phyloP scores from a whole-genome alignment of 768 basidiomycete species.

The Hirschioporus abietinus region DNA sequence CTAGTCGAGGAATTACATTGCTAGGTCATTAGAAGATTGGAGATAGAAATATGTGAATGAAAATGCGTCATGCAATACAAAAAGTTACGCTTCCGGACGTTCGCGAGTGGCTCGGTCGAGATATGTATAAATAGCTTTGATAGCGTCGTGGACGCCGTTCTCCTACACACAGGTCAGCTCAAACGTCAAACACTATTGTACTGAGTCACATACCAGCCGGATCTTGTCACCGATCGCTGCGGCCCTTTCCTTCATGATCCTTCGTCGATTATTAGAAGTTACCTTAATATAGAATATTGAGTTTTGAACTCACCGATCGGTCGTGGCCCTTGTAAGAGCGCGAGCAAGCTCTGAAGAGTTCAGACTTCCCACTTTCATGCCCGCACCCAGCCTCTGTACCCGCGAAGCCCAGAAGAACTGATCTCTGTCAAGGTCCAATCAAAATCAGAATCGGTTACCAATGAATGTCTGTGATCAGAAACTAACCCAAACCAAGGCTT shows the following conservation, averaged over 20 bases:
- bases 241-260: conserved; percentile 59
- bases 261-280: conserved; percentile 15
- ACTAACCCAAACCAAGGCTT: conserved; percentile 61
- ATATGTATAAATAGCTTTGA: conserved; percentile 50
- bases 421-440: conserved; percentile 28
- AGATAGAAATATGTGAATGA: background rate
- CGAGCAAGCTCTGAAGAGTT: conserved; percentile 42
- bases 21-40: background rate
- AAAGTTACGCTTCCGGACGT: background rate
- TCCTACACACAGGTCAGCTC: conserved; percentile 31
- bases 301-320: conserved; percentile 34
- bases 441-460: background rate
- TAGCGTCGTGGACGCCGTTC: conserved; percentile 53
- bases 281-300: background rate
- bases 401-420: conserved; percentile 62
- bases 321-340: conserved; percentile 53
- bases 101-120: conserved; percentile 30
- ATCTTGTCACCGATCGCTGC: conserved; percentile 40
- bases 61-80: background rate
- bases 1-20: background rate
- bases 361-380: conserved; percentile 44
- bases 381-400: conserved; percentile 58
- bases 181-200: background rate
- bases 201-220: conserved; percentile 25
- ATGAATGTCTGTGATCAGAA: background rate